phyloP scores from a whole-genome alignment of 2,329 filamentous ascomycete species.

The Hymenoscyphus albidus region DNA sequence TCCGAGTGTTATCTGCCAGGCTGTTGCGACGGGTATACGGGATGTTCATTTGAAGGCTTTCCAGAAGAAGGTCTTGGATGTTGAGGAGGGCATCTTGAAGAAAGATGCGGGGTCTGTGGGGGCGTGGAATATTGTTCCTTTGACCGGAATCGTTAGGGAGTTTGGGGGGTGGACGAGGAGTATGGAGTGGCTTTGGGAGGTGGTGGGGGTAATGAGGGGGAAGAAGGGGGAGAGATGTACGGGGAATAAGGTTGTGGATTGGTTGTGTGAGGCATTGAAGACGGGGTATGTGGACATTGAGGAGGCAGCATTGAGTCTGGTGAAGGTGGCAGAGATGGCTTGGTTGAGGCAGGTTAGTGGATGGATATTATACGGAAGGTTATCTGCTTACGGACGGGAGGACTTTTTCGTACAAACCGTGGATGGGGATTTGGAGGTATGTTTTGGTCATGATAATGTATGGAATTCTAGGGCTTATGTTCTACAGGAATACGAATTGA shows the following conservation, averaged over 20 bases:
- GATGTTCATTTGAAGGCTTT: conserved; percentile 75
- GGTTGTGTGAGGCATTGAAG: conserved; percentile 69
- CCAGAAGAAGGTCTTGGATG: conserved; percentile 76
- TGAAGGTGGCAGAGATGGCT: conserved; percentile 76
- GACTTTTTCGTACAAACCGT: conserved; percentile 77
- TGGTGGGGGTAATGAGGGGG: conserved; percentile 64
- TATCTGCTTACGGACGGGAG: conserved; percentile 71
- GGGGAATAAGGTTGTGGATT: conserved; percentile 73
- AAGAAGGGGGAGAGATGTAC: conserved; percentile 44
- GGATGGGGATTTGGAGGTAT: conserved; percentile 37
- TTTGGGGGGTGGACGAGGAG: conserved; percentile 84
- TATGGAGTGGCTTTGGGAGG: conserved; percentile 80
- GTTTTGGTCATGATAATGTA: not conserved
- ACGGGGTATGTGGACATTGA: conserved; percentile 89
- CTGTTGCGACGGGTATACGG: conserved; percentile 74
- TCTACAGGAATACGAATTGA: conserved; percentile 54
- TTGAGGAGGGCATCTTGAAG: conserved; percentile 73
- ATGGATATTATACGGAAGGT: conserved; percentile 84
- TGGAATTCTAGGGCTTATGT: conserved; percentile 14
- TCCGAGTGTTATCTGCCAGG: conserved; percentile 78
- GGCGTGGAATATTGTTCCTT: conserved; percentile 86
- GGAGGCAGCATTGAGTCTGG: conserved; percentile 66
- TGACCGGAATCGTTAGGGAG: conserved; percentile 78
- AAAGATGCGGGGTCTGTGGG: conserved; percentile 78
- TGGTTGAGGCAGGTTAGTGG: conserved; percentile 89